Evolutionary conservation across 2,329 filamentous ascomycete species (phyloP).

Genomic region (Fusarium kyushuense): DNA sequence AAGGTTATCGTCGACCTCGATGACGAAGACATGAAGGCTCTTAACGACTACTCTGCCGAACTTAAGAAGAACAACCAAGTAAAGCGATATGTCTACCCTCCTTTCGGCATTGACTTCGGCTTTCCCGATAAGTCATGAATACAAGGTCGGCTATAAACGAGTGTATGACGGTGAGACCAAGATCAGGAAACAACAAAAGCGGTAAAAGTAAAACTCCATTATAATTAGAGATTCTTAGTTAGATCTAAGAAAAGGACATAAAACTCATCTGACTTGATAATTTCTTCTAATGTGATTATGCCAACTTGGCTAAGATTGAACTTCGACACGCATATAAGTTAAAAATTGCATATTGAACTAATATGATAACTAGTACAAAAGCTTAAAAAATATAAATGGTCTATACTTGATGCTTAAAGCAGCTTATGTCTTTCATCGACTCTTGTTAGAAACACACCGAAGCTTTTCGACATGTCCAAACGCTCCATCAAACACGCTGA

Average conservation of each 20-base stretch:
- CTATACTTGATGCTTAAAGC: no score
- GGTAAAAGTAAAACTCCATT: conserved; percentile 5
- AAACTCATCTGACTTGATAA: neutral
- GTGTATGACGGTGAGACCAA: neutral
- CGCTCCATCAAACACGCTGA: neutral
- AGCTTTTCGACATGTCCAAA: neutral
- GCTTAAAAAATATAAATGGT: no score
- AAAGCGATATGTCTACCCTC: conserved; percentile 74
- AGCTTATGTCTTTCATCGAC: neutral
- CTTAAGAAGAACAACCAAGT: conserved; percentile 64
- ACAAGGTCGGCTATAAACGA: conserved; percentile 34
- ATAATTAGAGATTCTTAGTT: conserved; percentile 10
- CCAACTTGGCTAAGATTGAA: neutral
- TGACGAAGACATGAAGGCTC: conserved; percentile 69
- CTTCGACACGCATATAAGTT: no score
- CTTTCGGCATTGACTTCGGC: conserved; percentile 76
- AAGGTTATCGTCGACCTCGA: conserved; percentile 74
- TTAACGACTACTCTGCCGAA: conserved; percentile 66
- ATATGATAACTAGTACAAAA: neutral
- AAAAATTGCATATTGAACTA: no score
- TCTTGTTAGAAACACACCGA: no score
- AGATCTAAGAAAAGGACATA: conserved; percentile 7
- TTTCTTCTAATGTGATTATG: neutral
- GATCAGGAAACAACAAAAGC: conserved; percentile 14
- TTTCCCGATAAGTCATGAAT: conserved; percentile 73